These are phyloP conservation scores for Fagopyrum homotropicum DNA, from an alignment of 148 eudicot species.

Conservation along the genomic window DNA sequence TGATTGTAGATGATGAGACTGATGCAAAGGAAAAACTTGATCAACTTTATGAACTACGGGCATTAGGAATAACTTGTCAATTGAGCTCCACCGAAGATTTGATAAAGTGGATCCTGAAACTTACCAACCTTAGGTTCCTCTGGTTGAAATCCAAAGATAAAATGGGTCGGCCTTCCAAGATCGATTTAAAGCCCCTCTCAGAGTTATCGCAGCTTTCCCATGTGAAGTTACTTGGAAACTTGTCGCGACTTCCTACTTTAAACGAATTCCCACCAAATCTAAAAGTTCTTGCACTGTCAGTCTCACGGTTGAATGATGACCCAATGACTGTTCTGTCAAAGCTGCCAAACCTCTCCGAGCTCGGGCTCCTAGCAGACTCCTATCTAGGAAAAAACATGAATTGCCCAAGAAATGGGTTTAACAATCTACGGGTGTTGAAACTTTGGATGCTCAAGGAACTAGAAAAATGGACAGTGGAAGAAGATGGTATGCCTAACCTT, in stretches of 20 bases:
- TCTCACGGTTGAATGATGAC: conserved; percentile 26
- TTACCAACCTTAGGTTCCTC: conserved; percentile 23
- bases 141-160: conserved; percentile 36
- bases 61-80: conserved; percentile 33
- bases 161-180: conserved; percentile 22
- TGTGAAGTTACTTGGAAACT: conserved; percentile 34
- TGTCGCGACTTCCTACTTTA: conserved; percentile 10
- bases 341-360: conserved; percentile 26
- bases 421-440: conserved; percentile 27
- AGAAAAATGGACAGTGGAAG: conserved; percentile 25
- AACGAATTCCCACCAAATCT: conserved; percentile 27
- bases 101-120: conserved; percentile 22
- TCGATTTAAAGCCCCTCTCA: conserved; percentile 20
- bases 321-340: conserved; percentile 34
- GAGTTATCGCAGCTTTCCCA: conserved; percentile 22
- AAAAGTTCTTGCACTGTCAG: conserved; percentile 36
- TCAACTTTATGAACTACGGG: conserved; percentile 24
- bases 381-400: conserved; percentile 18
- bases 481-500: conserved; percentile 28
- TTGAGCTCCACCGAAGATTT: conserved; percentile 10
- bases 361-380: conserved; percentile 38
- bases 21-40: conserved; percentile 16
- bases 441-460: conserved; percentile 43
- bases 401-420: conserved; percentile 28
- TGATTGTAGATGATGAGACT: conserved; percentile 23